Evolutionary conservation across 2,329 filamentous ascomycete species (phyloP).

Genomic region (Parastagonospora avenae): DNA sequence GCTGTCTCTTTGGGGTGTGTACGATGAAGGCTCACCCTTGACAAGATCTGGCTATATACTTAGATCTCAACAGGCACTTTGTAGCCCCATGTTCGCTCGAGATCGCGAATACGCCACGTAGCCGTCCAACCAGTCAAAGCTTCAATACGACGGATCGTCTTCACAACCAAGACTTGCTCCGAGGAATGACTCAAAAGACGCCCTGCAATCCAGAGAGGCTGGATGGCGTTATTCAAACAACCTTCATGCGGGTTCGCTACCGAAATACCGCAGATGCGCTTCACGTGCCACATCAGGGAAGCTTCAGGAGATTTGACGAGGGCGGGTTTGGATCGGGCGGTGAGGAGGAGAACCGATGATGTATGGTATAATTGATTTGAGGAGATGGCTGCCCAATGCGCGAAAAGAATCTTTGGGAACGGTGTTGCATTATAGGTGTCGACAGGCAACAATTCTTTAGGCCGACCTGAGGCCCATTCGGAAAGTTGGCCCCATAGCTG

Average conservation of each 20-base stretch:
- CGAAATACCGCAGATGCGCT: constrained; percentile 62
- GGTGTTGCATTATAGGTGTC: constrained; percentile 51
- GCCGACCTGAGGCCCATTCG: constrained; percentile 55
- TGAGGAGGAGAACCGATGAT: constrained; percentile 58
- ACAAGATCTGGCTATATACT: too few species aligned
- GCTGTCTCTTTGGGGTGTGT: not conserved
- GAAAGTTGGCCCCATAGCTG: constrained; percentile 58
- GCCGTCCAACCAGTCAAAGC: constrained; percentile 60
- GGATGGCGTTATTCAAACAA: constrained; percentile 63
- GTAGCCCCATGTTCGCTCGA: constrained; percentile 49
- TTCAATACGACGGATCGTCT: constrained; percentile 58
- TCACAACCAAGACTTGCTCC: constrained; percentile 47
- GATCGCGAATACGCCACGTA: constrained; percentile 59
- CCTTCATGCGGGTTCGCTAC: constrained; percentile 61
- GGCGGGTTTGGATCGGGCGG: constrained; percentile 42
- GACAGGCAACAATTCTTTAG: constrained; percentile 54
- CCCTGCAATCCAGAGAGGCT: constrained; percentile 63
- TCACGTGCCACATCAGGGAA: constrained; percentile 61
- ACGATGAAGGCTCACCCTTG: too few species aligned
- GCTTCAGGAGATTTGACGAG: constrained; percentile 37
- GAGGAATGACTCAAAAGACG: constrained; percentile 58
- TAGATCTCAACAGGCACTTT: constrained; percentile 13
- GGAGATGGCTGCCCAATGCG: constrained; percentile 61
- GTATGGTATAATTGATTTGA: constrained; percentile 64
- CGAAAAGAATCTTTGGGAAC: constrained; percentile 60